Evolutionary conservation across 2,329 filamentous ascomycete species (phyloP), one percentile per base, ranked within the genome.

Genomic region (Colletotrichum plurivorum): DNA sequence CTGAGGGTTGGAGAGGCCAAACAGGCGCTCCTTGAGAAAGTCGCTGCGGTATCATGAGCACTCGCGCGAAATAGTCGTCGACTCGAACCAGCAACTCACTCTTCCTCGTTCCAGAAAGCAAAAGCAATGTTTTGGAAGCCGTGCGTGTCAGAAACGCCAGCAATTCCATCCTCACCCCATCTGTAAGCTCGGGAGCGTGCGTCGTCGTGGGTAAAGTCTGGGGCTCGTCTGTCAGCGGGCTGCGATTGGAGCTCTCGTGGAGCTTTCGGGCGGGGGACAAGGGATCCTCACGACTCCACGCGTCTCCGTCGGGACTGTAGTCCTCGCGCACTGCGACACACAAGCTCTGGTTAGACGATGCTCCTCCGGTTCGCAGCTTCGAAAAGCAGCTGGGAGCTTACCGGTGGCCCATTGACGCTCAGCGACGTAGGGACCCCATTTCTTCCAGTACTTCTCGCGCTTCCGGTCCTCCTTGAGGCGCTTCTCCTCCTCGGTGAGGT

Each of bases 111-210:
- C 95, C 95, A 98, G 80, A 98, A 98, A 60, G 94, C 90, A 85
- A 98, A 98, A 4, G 93, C 94, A 80, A 98, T 92, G 80, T 98
- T 97, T 81, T 97, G 93, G 63, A 92, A 84, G 70, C 94, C 94
- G 78, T 98, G 95, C 16, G 93, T 94, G 79, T 98, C 95, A 72
- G 83, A 97, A 31, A 98, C 94, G 78, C 95, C 95, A 65, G 95
- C 94, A 81, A 98, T 98, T 72, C 95, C 95, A 78, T 98, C 95
- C 78, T 98, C 95, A 71, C 95, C 95, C 95, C 95, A 98, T 76
- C 95, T 90, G 80, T 95, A 98, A 71, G 94, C 90, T 81, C 95
- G 90, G 69, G 93, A 95, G 75, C 94, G 90, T 63, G 96, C 93
- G 81, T 97, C 92, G 71, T 98, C 94, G 82, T 98, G 94, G 31